These are phyloP conservation scores for Trichoderma erinaceum DNA, from an alignment of 495 filamentous ascomycete genomes.

Conservation along the genomic window DNA sequence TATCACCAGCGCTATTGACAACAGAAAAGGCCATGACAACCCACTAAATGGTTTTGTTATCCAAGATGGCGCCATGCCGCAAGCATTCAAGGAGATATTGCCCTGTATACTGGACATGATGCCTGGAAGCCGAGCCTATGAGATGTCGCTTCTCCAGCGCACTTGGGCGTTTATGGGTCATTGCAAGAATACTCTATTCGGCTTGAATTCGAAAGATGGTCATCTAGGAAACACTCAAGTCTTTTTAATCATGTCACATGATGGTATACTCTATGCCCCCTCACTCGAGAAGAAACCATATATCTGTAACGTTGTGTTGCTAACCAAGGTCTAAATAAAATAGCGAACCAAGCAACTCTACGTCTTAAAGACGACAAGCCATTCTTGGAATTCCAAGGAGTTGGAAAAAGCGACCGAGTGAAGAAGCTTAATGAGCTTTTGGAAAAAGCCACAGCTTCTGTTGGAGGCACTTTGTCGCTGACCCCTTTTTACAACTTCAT, in stretches of 20 bases:
- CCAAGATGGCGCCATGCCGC: conserved; percentile 57
- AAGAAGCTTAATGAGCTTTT: conserved; percentile 47
- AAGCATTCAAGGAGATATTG: conserved; percentile 49
- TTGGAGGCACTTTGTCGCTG: conserved; percentile 53
- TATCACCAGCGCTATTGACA: conserved; percentile 60
- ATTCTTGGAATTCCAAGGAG: conserved; percentile 51
- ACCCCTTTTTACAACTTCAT: conserved; percentile 51
- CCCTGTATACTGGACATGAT: conserved; percentile 52
- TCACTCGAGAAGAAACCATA: neutral
- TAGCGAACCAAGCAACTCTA: conserved; percentile 53
- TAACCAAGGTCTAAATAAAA: conserved; percentile 1
- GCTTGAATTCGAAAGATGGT: conserved; percentile 50
- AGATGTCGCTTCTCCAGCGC: conserved; percentile 33
- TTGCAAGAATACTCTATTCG: conserved; percentile 46
- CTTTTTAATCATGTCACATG: conserved; percentile 68
- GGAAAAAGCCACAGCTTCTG: conserved; percentile 45
- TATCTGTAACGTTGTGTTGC: neutral
- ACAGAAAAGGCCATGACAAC: conserved; percentile 45
- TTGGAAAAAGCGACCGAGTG: conserved; percentile 49
- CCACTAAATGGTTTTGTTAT: conserved; percentile 59
- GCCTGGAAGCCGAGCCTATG: conserved; percentile 38
- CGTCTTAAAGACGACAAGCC: conserved; percentile 55
- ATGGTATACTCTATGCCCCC: conserved; percentile 34
- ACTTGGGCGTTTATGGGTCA: conserved; percentile 42
- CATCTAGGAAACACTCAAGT: conserved; percentile 54